Evolutionary conservation across 2,329 filamentous ascomycete species (phyloP).

Genomic region (Fusarium bulbicola): DNA sequence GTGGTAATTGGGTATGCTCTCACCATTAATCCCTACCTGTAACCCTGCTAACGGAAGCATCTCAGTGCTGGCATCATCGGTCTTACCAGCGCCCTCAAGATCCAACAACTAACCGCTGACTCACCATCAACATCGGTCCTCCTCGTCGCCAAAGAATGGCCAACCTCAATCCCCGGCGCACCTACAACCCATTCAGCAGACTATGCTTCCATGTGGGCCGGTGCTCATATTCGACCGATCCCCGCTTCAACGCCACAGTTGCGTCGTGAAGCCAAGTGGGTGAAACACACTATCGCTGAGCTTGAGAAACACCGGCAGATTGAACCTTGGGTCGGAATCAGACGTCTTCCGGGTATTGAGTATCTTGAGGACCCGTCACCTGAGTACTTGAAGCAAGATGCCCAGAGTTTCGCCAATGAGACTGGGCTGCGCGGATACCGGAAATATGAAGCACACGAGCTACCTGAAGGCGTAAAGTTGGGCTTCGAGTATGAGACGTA

Average conservation of each 20-base stretch:
- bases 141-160: constrained; percentile 48
- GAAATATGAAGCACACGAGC: constrained; percentile 45
- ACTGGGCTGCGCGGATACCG: constrained; percentile 43
- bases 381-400: constrained; percentile 49
- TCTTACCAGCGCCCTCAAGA: constrained; percentile 57
- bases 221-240: constrained; percentile 64
- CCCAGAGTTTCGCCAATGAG: constrained; percentile 39
- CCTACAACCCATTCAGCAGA: constrained; percentile 47
- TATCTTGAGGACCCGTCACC: constrained; percentile 57
- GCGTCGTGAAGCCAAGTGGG: constrained; percentile 45
- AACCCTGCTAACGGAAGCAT: background rate
- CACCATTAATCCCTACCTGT: rapidly evolving
- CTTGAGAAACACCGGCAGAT: constrained; percentile 33
- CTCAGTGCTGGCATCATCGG: constrained; percentile 63
- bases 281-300: constrained; percentile 42
- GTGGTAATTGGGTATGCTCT: constrained; percentile 42
- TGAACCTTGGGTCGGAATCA: constrained; percentile 55
- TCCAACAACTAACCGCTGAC: constrained; percentile 46
- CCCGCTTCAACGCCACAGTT: constrained; percentile 49
- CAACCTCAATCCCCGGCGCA: constrained; percentile 45
- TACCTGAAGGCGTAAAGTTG: constrained; percentile 54
- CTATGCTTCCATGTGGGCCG: constrained; percentile 67
- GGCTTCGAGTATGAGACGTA: constrained; percentile 63
- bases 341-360: constrained; percentile 59
- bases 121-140: constrained; percentile 28